These are phyloP conservation scores for Diplocarpon rosae DNA, from an alignment of 2,329 filamentous ascomycete genomes.

Conservation along the genomic window DNA sequence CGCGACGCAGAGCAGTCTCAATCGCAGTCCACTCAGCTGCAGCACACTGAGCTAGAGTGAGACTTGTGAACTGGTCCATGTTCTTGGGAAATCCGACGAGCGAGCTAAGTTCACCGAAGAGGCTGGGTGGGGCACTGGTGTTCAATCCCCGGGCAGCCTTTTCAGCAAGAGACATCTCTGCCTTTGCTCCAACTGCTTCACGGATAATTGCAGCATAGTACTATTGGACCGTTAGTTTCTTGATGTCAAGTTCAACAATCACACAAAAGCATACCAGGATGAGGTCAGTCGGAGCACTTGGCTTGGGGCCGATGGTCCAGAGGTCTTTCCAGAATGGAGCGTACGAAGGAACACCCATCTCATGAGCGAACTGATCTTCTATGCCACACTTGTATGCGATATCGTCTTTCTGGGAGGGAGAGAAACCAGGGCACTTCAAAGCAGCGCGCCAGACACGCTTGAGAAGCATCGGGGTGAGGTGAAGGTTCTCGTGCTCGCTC, in stretches of 20 bases:
- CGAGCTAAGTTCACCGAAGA: constrained; percentile 32
- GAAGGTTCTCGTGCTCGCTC: constrained; percentile 30
- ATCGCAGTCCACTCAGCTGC: constrained; percentile 38
- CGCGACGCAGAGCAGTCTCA: constrained; percentile 34
- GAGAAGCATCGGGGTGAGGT: constrained; percentile 42
- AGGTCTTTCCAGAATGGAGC: constrained; percentile 41
- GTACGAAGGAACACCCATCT: constrained; percentile 38
- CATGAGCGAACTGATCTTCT: constrained; percentile 24
- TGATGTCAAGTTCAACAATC: neutral
- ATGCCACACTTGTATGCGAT: constrained; percentile 36
- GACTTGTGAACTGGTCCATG: constrained; percentile 25
- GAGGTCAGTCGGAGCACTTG: constrained; percentile 38
- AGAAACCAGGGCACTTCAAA: constrained; percentile 50
- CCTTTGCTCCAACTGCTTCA: constrained; percentile 36
- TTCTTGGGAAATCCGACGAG: constrained; percentile 33
- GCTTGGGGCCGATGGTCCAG: constrained; percentile 41
- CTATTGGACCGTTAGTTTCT: constrained; percentile 26
- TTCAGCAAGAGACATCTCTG: constrained; percentile 32
- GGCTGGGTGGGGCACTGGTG: constrained; percentile 4
- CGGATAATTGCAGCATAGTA: constrained; percentile 47
- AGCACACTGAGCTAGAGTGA: constrained; percentile 38
- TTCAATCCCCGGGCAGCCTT: constrained; percentile 25
- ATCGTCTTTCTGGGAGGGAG: constrained; percentile 48
- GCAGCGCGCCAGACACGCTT: constrained; percentile 41
- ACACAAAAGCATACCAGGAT: constrained; percentile 37